These are phyloP conservation scores for Pseudomassariella vexata DNA, from an alignment of 2,329 filamentous ascomycete species.

Conservation along the genomic window DNA sequence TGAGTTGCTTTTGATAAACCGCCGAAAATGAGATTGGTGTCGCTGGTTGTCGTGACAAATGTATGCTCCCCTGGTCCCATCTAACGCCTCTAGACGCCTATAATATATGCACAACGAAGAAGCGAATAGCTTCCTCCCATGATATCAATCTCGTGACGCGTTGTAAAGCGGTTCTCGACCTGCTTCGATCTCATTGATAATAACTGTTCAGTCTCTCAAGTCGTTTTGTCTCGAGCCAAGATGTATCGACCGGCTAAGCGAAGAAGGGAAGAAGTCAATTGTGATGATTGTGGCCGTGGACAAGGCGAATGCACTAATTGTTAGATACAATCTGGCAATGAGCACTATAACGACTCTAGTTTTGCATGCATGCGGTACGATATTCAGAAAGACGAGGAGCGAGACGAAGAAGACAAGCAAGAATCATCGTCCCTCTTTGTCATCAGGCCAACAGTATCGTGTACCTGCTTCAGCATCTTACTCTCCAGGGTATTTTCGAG, in stretches of 20 bases:
- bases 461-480: no score
- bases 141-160: not conserved
- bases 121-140: not conserved
- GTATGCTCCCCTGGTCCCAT: no score
- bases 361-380: not conserved
- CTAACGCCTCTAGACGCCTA: no score
- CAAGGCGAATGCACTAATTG: not conserved
- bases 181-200: not conserved
- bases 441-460: no score
- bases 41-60: no score
- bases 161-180: not conserved
- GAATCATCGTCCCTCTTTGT: no score
- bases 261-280: not conserved
- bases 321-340: not conserved
- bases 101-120: no score
- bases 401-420: no score
- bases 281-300: not conserved
- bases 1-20: no score
- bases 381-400: no score
- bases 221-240: not conserved
- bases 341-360: not conserved
- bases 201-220: not conserved
- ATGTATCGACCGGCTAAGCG: not conserved
- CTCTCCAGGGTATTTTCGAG: no score
- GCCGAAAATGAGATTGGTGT: no score